Conservation (phyloP, 768 basidiomycete species). For the Leucocoprinus leucothites region DNA sequence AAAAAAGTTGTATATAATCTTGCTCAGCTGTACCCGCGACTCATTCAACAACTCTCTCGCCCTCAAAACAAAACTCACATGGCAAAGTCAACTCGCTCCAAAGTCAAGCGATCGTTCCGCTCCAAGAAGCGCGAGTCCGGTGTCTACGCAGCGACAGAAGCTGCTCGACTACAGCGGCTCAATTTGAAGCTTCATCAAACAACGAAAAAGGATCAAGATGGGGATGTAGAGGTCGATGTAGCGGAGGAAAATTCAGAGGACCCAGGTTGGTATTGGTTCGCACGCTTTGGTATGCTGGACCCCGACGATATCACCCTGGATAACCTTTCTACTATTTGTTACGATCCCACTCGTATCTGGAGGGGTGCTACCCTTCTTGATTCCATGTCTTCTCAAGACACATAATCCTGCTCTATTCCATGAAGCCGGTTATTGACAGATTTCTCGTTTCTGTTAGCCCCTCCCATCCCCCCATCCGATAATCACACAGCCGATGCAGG, state of each 20-base stretch:
- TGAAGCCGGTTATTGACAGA: slow-evolving; percentile 37
- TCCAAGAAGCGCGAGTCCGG: slow-evolving; percentile 73
- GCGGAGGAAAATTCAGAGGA: slow-evolving; percentile 32
- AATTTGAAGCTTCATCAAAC: slow-evolving; percentile 59
- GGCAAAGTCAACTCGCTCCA: slow-evolving; percentile 84
- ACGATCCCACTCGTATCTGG: slow-evolving; percentile 7
- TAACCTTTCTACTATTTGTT: slow-evolving; percentile 18
- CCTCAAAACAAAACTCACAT: slow-evolving; percentile 31
- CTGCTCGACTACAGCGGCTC: slow-evolving; percentile 72
- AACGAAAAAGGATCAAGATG: slow-evolving; percentile 37
- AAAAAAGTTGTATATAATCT: background rate
- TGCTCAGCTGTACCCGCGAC: background rate
- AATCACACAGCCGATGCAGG: slow-evolving; percentile 26
- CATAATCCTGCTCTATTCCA: slow-evolving; percentile 24
- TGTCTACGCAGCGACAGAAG: slow-evolving; percentile 74
- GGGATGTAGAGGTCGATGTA: slow-evolving; percentile 33
- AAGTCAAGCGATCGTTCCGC: slow-evolving; percentile 76
- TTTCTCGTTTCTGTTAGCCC: slow-evolving; percentile 32
- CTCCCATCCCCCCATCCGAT: slow-evolving; percentile 20
- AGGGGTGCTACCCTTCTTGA: slow-evolving; percentile 8
- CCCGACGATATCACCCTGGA: slow-evolving; percentile 53
- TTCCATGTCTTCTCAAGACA: slow-evolving; percentile 7
- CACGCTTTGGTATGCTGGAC: slow-evolving; percentile 56
- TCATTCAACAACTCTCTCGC: background rate
- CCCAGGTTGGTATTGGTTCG: slow-evolving; percentile 70